These are phyloP conservation scores for Diaporthe destruens DNA, from an alignment of 2,329 filamentous ascomycete genomes.

Conservation along the genomic window DNA sequence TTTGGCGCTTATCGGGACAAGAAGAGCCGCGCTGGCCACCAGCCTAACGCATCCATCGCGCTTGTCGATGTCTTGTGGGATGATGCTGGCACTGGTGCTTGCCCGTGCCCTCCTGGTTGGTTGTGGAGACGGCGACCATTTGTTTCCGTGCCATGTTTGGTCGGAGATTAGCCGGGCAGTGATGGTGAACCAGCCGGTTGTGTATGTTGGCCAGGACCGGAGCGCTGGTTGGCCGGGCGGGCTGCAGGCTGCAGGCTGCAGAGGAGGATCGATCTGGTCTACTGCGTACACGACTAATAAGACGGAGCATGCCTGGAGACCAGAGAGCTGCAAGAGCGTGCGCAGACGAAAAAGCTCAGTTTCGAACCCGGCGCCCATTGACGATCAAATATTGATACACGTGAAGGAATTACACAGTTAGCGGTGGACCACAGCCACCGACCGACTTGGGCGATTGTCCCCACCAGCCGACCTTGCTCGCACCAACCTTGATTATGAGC, in stretches of 20 bases:
- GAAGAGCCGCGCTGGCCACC: slow-evolving; percentile 24
- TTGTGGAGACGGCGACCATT: not conserved
- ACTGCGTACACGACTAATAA: not conserved
- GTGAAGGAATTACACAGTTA: not conserved
- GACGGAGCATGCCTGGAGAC: not conserved
- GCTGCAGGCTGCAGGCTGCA: slow-evolving; percentile 21
- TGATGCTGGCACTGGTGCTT: not conserved
- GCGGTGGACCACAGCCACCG: slow-evolving; percentile 6
- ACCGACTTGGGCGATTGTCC: not conserved
- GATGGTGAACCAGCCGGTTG: not conserved
- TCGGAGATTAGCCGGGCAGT: slow-evolving; percentile 17
- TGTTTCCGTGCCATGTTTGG: not conserved
- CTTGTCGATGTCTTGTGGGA: slow-evolving; percentile 9
- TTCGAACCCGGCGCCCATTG: not conserved
- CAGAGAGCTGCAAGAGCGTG: not conserved
- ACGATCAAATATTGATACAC: not conserved
- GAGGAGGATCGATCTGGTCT: slow-evolving; percentile 24
- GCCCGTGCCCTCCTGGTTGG: not conserved
- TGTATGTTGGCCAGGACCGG: not conserved
- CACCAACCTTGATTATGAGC: not conserved
- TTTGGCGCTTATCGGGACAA: slow-evolving; percentile 25
- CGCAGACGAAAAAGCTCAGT: not conserved
- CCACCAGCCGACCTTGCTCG: not conserved
- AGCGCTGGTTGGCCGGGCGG: not conserved
- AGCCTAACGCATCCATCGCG: slow-evolving; percentile 29